A percentile compares a stretch with the other conserved stretches of the same genome.
Evolutionary conservation across 176 grass and related monocot species (phyloP).

Genomic region (Oryza australiensis): DNA sequence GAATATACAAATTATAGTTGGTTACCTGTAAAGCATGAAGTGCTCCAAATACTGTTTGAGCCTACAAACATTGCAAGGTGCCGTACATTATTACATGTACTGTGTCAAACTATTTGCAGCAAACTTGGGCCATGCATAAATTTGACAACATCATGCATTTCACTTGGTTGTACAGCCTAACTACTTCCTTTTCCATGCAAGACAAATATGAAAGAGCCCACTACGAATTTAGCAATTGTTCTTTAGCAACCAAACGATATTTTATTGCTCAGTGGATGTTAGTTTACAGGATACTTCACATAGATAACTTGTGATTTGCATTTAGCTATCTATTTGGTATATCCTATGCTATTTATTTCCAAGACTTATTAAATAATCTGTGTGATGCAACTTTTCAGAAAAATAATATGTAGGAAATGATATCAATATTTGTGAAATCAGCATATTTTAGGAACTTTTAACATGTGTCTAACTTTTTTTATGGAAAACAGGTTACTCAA

Average conservation of each 20-base stretch:
- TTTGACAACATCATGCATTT: neutral
- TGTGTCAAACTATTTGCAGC: neutral
- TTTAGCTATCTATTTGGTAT: neutral
- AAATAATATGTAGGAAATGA: neutral
- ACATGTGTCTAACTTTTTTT: neutral
- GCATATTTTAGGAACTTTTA: neutral
- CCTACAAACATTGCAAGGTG: conserved; percentile 59
- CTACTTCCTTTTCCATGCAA: neutral
- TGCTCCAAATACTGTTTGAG: conserved; percentile 91
- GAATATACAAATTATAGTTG: conserved; percentile 14
- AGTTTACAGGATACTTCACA: neutral
- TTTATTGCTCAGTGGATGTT: conserved; percentile 16
- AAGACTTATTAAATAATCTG: conserved; percentile 5
- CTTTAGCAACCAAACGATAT: neutral
- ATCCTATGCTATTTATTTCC: conserved; percentile 5
- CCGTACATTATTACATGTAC: conserved; percentile 13
- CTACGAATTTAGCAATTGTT: neutral
- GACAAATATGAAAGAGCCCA: conserved; percentile 10
- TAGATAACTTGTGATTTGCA: neutral
- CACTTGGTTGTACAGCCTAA: conserved; percentile 16
- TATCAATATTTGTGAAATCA: neutral
- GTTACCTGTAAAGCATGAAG: conserved; percentile 91
- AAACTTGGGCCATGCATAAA: conserved; percentile 7
- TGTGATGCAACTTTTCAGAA: neutral
- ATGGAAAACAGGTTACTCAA: neutral